Evolutionary conservation across 176 grass and related monocot species (phyloP).

Genomic region (Rhynchospora breviuscula): DNA sequence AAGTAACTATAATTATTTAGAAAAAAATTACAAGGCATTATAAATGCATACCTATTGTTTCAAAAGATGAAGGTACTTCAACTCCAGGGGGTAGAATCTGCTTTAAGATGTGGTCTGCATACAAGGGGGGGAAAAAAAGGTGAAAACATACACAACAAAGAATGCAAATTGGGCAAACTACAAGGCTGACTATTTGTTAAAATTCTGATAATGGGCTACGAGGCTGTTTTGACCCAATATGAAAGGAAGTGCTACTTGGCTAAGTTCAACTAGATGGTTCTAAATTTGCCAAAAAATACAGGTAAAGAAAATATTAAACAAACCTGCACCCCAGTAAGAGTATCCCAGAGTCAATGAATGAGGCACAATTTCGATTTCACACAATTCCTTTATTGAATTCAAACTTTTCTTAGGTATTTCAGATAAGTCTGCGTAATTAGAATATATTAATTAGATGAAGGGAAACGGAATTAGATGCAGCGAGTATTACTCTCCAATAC

Average conservation of each 20-base stretch:
- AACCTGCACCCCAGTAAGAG: slow-evolving; percentile 84
- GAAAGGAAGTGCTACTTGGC: neutral
- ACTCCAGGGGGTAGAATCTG: slow-evolving; percentile 69
- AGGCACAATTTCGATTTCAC: slow-evolving; percentile 59
- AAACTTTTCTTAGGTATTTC: slow-evolving; percentile 51
- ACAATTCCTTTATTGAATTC: slow-evolving; percentile 62
- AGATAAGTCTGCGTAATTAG: slow-evolving; percentile 59
- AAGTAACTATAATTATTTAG: slow-evolving; percentile 13
- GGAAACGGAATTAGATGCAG: neutral
- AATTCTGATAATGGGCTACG: neutral
- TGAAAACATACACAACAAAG: neutral
- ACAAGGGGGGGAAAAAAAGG: slow-evolving; percentile 13
- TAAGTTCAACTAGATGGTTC: too few species aligned
- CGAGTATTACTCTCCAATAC: neutral
- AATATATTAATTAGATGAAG: slow-evolving; percentile 13
- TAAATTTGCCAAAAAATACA: neutral
- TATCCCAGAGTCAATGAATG: slow-evolving; percentile 77
- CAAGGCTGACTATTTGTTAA: neutral
- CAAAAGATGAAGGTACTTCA: slow-evolving; percentile 94
- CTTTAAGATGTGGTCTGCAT: slow-evolving; percentile 78
- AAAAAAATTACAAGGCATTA: slow-evolving; percentile 1
- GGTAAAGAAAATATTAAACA: slow-evolving; percentile 28
- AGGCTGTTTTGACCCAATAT: neutral
- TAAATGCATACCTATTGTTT: slow-evolving; percentile 89
- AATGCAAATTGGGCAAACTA: neutral